Conservation (phyloP, 2,329 filamentous ascomycete species). For the Ceratocystis variospora region DNA sequence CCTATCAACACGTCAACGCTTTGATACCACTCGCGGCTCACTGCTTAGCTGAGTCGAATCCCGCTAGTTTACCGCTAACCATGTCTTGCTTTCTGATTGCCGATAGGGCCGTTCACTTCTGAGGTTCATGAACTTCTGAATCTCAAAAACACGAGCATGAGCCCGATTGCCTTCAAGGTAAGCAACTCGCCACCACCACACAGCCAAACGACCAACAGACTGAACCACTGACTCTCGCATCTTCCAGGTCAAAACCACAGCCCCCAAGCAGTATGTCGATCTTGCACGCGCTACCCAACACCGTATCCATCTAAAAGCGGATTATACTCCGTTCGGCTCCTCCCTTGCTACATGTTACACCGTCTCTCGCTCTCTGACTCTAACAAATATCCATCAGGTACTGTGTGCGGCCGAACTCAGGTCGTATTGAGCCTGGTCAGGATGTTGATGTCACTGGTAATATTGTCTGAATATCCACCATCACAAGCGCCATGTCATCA, state of each 20-base stretch:
- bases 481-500: not conserved
- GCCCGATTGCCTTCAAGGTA: constrained; percentile 59
- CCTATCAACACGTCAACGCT: not conserved
- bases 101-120: constrained; percentile 49
- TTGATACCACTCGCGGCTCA: not conserved
- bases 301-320: not conserved
- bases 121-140: constrained; percentile 52
- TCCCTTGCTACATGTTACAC: not conserved
- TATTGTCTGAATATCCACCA: constrained; percentile 22
- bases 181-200: constrained; percentile 20
- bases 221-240: not conserved
- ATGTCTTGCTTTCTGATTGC: constrained; percentile 4
- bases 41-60: not conserved
- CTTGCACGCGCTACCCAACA: not conserved
- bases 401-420: constrained; percentile 93
- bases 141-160: constrained; percentile 49
- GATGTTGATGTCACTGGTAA: constrained; percentile 86
- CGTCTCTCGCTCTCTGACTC: not conserved
- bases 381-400: constrained; percentile 47
- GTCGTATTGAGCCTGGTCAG: constrained; percentile 80
- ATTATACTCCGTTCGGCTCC: constrained; percentile 4
- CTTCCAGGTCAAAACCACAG: constrained; percentile 87
- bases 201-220: not conserved
- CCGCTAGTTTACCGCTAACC: not conserved
- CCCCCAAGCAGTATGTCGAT: constrained; percentile 78